A percentile compares a stretch with the other conserved stretches of the same genome.
phyloP scores from a whole-genome alignment of 2,329 filamentous ascomycete species.

The Fusarium udum region DNA sequence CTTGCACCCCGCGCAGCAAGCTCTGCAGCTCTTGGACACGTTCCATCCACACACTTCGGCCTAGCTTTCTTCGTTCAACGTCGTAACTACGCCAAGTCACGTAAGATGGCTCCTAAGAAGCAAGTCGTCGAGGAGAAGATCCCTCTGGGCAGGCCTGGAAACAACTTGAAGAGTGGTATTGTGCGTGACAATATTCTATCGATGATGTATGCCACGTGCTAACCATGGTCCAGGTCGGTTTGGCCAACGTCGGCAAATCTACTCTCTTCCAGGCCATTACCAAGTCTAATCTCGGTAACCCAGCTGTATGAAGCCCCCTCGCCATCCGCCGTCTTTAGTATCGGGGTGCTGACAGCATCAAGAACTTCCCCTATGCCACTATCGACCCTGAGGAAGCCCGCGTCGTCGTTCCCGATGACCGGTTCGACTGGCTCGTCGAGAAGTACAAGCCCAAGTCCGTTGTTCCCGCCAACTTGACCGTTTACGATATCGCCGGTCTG shows the following conservation, averaged over 20 bases:
- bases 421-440: conserved; percentile 93
- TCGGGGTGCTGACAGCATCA: conserved; percentile 53
- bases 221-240: conserved; percentile 76
- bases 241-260: conserved; percentile 99
- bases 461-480: conserved; percentile 96
- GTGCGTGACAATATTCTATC: conserved; percentile 61
- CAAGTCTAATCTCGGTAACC: conserved; percentile 96
- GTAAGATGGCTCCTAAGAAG: conserved; percentile 95
- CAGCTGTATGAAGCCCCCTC: conserved; percentile 73
- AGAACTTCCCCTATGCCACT: conserved; percentile 99
- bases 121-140: conserved; percentile 91
- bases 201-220: conserved; percentile 27
- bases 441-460: conserved; percentile 98
- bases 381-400: conserved; percentile 99
- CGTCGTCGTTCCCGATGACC: conserved; percentile 94
- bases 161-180: conserved; percentile 99
- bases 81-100: conserved; percentile 69
- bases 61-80: conserved; percentile 59
- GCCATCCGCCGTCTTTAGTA: conserved; percentile 48
- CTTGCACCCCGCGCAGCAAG: conserved; percentile 70
- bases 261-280: conserved; percentile 99
- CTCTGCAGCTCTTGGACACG: conserved; percentile 66
- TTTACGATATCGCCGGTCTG: conserved; percentile 98
- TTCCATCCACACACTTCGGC: conserved; percentile 61
- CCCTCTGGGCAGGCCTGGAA: conserved; percentile 92